Percentiles rank a stretch among this genome's conserved stretches.
Evolutionary conservation across 2,329 filamentous ascomycete species (phyloP).

Genomic region (Didymella sp.): DNA sequence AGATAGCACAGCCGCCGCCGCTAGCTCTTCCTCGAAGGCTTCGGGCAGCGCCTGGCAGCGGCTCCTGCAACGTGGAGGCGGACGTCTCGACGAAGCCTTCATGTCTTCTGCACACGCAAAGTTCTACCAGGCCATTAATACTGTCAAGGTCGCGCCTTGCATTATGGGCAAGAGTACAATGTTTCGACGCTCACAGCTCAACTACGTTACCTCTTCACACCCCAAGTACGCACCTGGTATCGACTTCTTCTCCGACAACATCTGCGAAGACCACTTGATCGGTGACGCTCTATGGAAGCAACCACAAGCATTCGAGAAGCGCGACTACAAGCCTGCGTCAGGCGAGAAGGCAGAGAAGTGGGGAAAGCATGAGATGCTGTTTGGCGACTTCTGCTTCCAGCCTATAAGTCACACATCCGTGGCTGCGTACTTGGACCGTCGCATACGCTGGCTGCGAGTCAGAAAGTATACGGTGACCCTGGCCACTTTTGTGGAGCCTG

Average conservation of each 20-base stretch:
- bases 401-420: slow-evolving; percentile 85
- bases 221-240: slow-evolving; percentile 69
- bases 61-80: slow-evolving; percentile 65
- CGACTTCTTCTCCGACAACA: slow-evolving; percentile 93
- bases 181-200: slow-evolving; percentile 91
- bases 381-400: slow-evolving; percentile 87
- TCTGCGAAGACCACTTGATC: slow-evolving; percentile 97
- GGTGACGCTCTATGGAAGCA: slow-evolving; percentile 88
- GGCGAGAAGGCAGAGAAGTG: slow-evolving; percentile 54
- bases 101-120: slow-evolving; percentile 94
- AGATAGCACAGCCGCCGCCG: slow-evolving; percentile 36
- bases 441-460: slow-evolving; percentile 89
- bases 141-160: slow-evolving; percentile 87
- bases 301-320: slow-evolving; percentile 45
- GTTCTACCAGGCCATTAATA: slow-evolving; percentile 97
- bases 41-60: slow-evolving; percentile 31
- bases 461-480: slow-evolving; percentile 91
- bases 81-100: slow-evolving; percentile 91
- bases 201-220: slow-evolving; percentile 69
- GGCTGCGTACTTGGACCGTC: slow-evolving; percentile 75
- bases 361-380: slow-evolving; percentile 82
- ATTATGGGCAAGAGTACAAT: slow-evolving; percentile 98
- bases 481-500: slow-evolving; percentile 90
- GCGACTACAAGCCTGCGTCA: slow-evolving; percentile 29
- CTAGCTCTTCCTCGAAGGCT: slow-evolving; percentile 35